Evolutionary conservation across 2,329 filamentous ascomycete genomes (phyloP).

Genomic region (Colletotrichum gloeosporioides): DNA sequence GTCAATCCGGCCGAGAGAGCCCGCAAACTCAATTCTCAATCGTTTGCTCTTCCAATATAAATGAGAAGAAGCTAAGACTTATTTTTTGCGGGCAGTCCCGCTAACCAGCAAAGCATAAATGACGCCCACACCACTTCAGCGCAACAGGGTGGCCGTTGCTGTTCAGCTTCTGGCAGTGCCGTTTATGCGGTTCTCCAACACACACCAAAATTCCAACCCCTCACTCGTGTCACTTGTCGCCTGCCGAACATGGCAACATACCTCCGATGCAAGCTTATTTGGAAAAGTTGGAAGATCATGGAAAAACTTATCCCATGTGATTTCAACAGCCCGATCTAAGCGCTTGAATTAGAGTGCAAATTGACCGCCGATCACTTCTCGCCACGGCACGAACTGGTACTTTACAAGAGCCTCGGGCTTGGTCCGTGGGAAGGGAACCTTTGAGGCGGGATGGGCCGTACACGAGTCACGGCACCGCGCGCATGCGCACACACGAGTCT

Average conservation of each 20-base stretch:
- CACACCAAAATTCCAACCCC: neutral
- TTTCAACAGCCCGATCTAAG: neutral
- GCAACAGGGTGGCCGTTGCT: neutral
- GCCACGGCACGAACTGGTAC: neutral
- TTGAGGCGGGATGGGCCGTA: neutral
- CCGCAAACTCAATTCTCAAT: neutral
- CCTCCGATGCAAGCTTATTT: neutral
- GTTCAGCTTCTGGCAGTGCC: neutral
- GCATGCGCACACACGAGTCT: neutral
- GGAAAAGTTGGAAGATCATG: neutral
- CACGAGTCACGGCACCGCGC: neutral
- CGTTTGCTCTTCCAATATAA: neutral
- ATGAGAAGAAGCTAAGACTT: neutral
- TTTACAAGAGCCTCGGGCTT: neutral
- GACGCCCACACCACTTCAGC: neutral
- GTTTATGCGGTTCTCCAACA: neutral
- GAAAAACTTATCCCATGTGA: neutral
- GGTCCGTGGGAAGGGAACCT: neutral
- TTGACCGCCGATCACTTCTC: neutral
- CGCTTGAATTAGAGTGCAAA: neutral
- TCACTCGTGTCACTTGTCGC: neutral
- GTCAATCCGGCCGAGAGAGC: neutral
- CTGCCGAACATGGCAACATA: constrained; percentile 14
- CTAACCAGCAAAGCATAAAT: neutral
- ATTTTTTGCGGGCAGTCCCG: neutral